Base-by-base conservation (phyloP, 163 green algal genomes). In the Scenedesmus sp. region DNA sequence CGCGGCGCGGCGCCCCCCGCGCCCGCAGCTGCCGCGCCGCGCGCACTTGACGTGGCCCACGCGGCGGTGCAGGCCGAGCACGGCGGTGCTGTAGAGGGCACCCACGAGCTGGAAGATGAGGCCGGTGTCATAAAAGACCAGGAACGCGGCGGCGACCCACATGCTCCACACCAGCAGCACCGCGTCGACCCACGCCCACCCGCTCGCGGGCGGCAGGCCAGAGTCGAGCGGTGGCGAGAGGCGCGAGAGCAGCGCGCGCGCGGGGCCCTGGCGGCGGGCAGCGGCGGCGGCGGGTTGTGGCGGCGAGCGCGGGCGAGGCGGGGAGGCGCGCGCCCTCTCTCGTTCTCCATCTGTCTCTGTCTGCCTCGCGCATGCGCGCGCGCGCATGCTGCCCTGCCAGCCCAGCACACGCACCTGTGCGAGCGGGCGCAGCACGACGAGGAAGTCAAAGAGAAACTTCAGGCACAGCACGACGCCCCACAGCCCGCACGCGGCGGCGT, bases 361-460 rank as follows among this genome's bases (percentile, higher is more conserved):
- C n/a, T n/a, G n/a, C n/a, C n/a, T n/a, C n/a, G n/a, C n/a, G n/a
- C n/a, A n/a, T n/a, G n/a, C n/a, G n/a, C n/a, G n/a, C n/a, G n/a
- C n/a, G n/a, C n/a, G n/a, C n/a, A n/a, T n/a, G n/a, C n/a, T n/a
- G n/a, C n/a, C n/a, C n/a, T n/a, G n/a, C n/a, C n/a, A n/a, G n/a
- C n/a, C n/a, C n/a, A n/a, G n/a, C n/a, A n/a, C n/a, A n/a, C n/a
- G n/a, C n/a, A n/a, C n/a, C n/a, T n/a, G 22, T 11, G 53, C 53
- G 6, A 60, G 22, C 53, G 53, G 53, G n/a, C 53, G 53, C 34
- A 71, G 11, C 45, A 76, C 67, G 33, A 76, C 67, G 24, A 76
- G 64, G 45, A 76, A 76, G 67, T 76, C 67, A 65, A 76, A 76
- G 13, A 76, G 50, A 50, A 76, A 48, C 50, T 76, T 76, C 48